Base-by-base conservation (phyloP, 2,329 filamentous ascomycete genomes). In the Drechslerella coelobrocha region DNA sequence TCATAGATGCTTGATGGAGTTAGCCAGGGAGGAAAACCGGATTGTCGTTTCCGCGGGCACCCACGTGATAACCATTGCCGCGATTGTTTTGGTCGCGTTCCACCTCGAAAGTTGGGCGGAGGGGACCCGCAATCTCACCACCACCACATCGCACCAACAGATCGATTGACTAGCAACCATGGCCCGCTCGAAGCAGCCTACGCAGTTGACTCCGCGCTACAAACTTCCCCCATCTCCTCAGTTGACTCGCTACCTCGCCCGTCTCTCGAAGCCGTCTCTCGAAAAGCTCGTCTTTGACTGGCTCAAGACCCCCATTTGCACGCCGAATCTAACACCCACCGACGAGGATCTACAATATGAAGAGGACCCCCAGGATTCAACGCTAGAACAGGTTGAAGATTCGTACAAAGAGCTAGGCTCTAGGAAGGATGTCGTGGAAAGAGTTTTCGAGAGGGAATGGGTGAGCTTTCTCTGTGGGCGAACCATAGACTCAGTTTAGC, bases 381-480 rank as follows among this genome's bases (percentile, higher is more conserved):
- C 68, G 5, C 8, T 61, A 10, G 61, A 61, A 27, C 59, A 72
- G 2, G 61, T 26, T 2, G 52, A 57, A 24, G 68, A 61, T 8
- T 48, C 41, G n/a, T 72, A 72, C 27, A 72, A 24, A 10, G 29
- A 47, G 23, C 41, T 72, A 9, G 26, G 23, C 24, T 56, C 61
- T 23, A 56, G 68, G 34, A 76, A 76, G 43, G 87, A 89, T 76
- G 82, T 89, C 0, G 79, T 87, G 10, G 86, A 86, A 73, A 82
- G 87, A 61, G 84, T 89, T 24, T 76, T 86, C 0, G 85, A 88
- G 74, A 86, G 87, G n/a, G 87, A 89, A 77, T 89, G 87, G 86
- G 68, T 68, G 37, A 10, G 62, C 53, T 23, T 39, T 55, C 17
- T 57, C 12, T 45, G 41, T 4, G 14, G 19, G 10, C 17, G 17